These are phyloP conservation scores for Hippophae gyantsensis DNA, from an alignment of 306 rosid genomes.

Conservation along the genomic window DNA sequence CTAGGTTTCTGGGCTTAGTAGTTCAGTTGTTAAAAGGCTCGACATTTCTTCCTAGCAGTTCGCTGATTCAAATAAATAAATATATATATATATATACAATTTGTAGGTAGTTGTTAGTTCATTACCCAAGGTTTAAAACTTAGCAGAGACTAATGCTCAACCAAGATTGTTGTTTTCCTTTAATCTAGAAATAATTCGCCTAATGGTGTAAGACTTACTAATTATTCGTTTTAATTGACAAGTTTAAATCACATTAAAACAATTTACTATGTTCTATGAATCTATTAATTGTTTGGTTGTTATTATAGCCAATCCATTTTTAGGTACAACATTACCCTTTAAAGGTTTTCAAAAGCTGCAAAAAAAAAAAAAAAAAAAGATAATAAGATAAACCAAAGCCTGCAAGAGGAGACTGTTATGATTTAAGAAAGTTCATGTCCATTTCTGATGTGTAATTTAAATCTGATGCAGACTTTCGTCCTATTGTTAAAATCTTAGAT, in stretches of 20 bases:
- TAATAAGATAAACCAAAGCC: neutral
- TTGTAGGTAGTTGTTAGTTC: constrained; percentile 17
- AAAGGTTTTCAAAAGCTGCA: neutral
- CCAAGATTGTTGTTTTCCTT: too few species aligned
- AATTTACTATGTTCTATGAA: neutral
- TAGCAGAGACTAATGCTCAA: too few species aligned
- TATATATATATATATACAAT: neutral
- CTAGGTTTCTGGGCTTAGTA: too few species aligned
- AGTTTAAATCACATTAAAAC: too few species aligned
- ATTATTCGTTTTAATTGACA: too few species aligned
- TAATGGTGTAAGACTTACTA: too few species aligned
- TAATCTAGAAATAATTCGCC: too few species aligned
- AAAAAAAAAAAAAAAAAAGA: too few species aligned
- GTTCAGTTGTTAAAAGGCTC: too few species aligned
- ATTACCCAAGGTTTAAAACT: constrained; percentile 21
- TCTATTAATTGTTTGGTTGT: neutral
- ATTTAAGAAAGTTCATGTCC: neutral
- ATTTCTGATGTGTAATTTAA: constrained; percentile 7
- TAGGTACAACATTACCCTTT: constrained; percentile 12
- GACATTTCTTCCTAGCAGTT: too few species aligned
- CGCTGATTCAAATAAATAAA: neutral
- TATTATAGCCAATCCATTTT: constrained; percentile 5
- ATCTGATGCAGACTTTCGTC: constrained; percentile 17
- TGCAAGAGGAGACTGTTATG: constrained; percentile 2
- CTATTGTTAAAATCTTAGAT: constrained; percentile 15